Evolutionary conservation across 208 protist genomes (phyloP).

Genomic region (Herpetomonas tarakana): DNA sequence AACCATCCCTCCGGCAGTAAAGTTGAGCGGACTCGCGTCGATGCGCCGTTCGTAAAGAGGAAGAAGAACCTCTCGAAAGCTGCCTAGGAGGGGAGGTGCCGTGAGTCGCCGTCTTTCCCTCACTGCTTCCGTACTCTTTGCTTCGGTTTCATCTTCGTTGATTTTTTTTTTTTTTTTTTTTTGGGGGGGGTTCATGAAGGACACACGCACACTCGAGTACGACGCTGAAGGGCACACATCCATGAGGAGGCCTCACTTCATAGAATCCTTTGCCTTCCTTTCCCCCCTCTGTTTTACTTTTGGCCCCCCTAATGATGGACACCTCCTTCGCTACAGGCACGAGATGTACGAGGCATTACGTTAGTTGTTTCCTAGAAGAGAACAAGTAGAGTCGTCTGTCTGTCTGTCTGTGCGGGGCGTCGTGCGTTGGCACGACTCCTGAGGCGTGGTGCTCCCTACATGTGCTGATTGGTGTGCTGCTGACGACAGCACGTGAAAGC

Average conservation of each 20-base stretch:
- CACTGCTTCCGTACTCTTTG: neutral
- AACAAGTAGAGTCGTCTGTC: neutral
- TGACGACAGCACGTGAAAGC: neutral
- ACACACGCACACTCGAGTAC: neutral
- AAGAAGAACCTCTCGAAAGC: too few species aligned
- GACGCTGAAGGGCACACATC: neutral
- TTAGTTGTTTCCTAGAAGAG: neutral
- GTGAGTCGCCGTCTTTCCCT: too few species aligned
- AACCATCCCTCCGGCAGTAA: too few species aligned
- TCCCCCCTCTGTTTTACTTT: neutral
- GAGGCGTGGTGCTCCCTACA: too few species aligned
- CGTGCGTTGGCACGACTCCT: too few species aligned
- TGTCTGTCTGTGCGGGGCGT: neutral
- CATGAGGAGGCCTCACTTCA: neutral
- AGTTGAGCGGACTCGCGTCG: neutral
- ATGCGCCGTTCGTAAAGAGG: neutral
- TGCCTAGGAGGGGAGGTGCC: neutral
- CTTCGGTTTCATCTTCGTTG: constrained; percentile 4
- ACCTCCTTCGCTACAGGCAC: too few species aligned
- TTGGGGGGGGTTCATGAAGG: neutral
- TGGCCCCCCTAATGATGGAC: too few species aligned
- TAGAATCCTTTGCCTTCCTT: neutral
- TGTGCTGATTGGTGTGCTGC: neutral
- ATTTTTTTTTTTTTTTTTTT: neutral
- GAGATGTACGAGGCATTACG: neutral